Percentiles rank a stretch among this genome's conserved stretches.
Evolutionary conservation across 306 rosid genomes (phyloP).

Genomic region (Delonix regia): DNA sequence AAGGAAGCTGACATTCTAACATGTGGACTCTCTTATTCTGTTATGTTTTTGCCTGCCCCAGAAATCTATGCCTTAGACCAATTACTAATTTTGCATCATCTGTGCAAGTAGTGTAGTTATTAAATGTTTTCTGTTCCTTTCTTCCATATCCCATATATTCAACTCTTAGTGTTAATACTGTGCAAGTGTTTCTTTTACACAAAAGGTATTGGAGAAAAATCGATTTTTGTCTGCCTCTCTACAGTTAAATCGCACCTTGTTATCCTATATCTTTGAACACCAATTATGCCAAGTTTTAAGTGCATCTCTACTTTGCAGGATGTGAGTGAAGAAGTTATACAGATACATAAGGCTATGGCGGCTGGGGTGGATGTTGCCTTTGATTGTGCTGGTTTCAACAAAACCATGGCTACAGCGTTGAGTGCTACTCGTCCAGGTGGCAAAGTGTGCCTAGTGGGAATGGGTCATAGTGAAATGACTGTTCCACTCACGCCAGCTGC

Average conservation of each 20-base stretch:
- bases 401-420: slow-evolving; percentile 87
- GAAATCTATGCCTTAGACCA: neutral
- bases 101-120: neutral
- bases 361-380: slow-evolving; percentile 64
- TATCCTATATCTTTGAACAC: neutral
- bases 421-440: slow-evolving; percentile 79
- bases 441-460: slow-evolving; percentile 88
- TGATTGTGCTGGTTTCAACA: slow-evolving; percentile 87
- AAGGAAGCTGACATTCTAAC: neutral
- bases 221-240: neutral
- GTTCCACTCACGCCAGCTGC: slow-evolving; percentile 83
- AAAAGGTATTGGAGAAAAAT: neutral
- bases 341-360: slow-evolving; percentile 65
- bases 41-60: neutral
- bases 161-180: neutral
- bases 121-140: neutral
- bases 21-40: neutral
- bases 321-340: slow-evolving; percentile 62
- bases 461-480: slow-evolving; percentile 83
- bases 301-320: slow-evolving; percentile 53
- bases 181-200: neutral
- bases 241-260: slow-evolving; percentile 3
- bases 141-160: neutral
- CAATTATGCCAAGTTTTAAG: slow-evolving; percentile 18
- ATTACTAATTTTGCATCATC: neutral